Evolutionary conservation across 495 filamentous ascomycete species (phyloP).

Genomic region (Cercophora sp.): DNA sequence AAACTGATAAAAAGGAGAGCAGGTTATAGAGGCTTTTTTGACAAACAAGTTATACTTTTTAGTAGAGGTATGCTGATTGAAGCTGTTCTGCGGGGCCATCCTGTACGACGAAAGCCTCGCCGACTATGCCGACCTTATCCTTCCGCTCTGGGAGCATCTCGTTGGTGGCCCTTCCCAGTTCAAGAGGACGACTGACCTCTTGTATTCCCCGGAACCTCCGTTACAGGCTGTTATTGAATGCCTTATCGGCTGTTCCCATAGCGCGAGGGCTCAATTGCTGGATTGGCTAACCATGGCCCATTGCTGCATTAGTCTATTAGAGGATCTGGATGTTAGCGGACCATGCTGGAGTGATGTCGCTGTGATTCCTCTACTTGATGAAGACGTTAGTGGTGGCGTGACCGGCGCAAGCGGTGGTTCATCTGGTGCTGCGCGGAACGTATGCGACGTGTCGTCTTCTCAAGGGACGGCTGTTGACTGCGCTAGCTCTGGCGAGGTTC

Average conservation of each 20-base stretch:
- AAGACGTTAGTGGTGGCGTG: not conserved
- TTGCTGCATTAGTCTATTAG: not conserved
- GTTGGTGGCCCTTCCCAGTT: slow-evolving; percentile 18
- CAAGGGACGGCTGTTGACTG: slow-evolving; percentile 10
- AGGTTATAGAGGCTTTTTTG: no score
- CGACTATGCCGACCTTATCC: slow-evolving; percentile 23
- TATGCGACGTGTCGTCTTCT: slow-evolving; percentile 11
- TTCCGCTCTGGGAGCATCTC: slow-evolving; percentile 25
- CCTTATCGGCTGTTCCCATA: not conserved
- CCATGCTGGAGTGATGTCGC: not conserved
- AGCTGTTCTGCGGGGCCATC: slow-evolving; percentile 22
- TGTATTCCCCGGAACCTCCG: slow-evolving; percentile 3
- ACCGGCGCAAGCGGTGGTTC: no score
- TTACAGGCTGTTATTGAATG: not conserved
- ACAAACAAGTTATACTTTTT: no score
- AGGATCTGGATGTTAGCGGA: not conserved
- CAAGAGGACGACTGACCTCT: slow-evolving; percentile 12
- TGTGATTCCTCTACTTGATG: not conserved
- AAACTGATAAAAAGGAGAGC: no score
- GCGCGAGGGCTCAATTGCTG: not conserved
- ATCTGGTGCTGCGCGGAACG: slow-evolving; percentile 12
- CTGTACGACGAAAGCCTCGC: slow-evolving; percentile 12
- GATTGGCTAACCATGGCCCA: not conserved
- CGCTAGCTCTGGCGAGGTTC: slow-evolving; percentile 7
- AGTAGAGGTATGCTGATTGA: slow-evolving; percentile 27